A percentile compares a stretch with the other conserved stretches of the same genome.
These are phyloP conservation scores for Globisporangium middletonii DNA, from an alignment of 352 stramenopile species.

Conservation along the genomic window DNA sequence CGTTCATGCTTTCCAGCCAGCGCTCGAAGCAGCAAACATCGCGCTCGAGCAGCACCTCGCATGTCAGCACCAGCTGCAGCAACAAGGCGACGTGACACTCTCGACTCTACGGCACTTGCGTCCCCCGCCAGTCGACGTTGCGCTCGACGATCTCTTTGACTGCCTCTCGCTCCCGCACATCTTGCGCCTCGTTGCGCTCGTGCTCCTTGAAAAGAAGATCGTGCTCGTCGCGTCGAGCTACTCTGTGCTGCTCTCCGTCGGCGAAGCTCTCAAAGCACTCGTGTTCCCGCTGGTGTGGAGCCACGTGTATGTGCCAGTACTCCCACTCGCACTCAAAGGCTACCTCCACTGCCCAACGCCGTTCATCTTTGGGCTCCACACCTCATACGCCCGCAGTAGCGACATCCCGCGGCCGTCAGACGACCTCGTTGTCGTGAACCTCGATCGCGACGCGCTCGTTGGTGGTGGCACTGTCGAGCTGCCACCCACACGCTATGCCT, in stretches of 20 bases:
- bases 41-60: constrained; percentile 1
- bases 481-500: constrained; percentile 25
- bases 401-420: constrained; percentile 39
- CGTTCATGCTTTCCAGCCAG: too few species aligned
- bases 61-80: neutral
- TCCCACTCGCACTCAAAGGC: constrained; percentile 52
- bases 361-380: constrained; percentile 75
- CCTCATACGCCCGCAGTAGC: constrained; percentile 41
- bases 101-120: neutral
- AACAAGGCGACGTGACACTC: neutral
- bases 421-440: constrained; percentile 49
- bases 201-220: constrained; percentile 69
- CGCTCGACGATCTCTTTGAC: constrained; percentile 47
- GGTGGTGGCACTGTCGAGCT: constrained; percentile 37
- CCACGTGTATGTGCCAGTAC: constrained; percentile 71
- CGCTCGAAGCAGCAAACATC: neutral
- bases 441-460: constrained; percentile 48
- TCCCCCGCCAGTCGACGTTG: constrained; percentile 23
- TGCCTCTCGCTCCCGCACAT: constrained; percentile 51
- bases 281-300: constrained; percentile 65
- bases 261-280: constrained; percentile 43
- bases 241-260: constrained; percentile 50
- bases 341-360: constrained; percentile 73
- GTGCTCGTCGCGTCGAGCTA: constrained; percentile 64
- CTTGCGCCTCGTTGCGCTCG: constrained; percentile 53